Base-by-base conservation (phyloP, 768 basidiomycete genomes). In the Pleurotus sapidus region DNA sequence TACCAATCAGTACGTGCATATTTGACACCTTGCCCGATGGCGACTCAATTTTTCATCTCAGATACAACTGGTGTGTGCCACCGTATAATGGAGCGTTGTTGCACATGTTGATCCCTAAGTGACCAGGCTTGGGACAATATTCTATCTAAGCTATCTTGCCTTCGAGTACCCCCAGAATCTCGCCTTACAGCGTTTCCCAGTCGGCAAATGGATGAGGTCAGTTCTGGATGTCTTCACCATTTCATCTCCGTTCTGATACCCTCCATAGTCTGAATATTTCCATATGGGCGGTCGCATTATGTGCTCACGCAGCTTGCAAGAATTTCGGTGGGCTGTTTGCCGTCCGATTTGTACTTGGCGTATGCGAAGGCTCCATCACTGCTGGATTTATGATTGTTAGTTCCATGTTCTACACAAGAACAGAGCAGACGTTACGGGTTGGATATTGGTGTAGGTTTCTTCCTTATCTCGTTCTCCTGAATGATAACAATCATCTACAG, bases 201-300 rank as follows among this genome's bases (percentile, higher is more conserved):
- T 91, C 6, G 88, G 84, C 8, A 88, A 81, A 78, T 91, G 88
- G 88, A 87, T 91, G 84, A 89, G 87, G 88, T 81, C 57, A 25
- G 73, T 56, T 34, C 11, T 25, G 20, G 5, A 27, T 48, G 25
- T 38, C 25, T 37, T 18, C n/a, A 11, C 3, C 4, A 14, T 46
- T 47, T 49, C 12, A 46, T 34, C 12, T 38, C 20, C 23, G 12
- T 37, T 17, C 24, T 46, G 49, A 15, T 38, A 1, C 47, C 4
- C 37, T 23, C 6, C 11, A 23, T 25, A 89, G 86, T 59, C 49
- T 84, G 23, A 89, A 90, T 64, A 87, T 90, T 59, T 74, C 81
- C 45, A 64, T 84, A 4, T 91, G 89, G 89, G 81, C 75, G 0
- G 64, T 88, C 15, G 79, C 85, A 1, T 70, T 90, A 5, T 77